phyloP scores from a whole-genome alignment of 1,139 yeast species.

The Entelexis sorbosivorans region DNA sequence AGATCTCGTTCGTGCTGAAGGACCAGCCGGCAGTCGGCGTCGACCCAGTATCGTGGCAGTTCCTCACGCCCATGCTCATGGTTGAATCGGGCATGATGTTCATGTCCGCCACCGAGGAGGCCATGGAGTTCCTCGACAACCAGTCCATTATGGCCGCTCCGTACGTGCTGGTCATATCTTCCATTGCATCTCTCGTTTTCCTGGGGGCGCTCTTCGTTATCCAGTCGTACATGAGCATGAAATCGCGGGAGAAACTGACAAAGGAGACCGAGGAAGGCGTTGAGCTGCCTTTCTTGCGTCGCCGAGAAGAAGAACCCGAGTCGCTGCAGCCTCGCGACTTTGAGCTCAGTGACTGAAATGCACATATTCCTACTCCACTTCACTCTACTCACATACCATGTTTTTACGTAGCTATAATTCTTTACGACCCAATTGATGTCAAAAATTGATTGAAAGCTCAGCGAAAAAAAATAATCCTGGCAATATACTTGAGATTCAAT shows the following conservation, averaged over 20 bases:
- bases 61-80: constrained; percentile 69
- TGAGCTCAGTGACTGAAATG: constrained; percentile 16
- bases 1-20: constrained; percentile 57
- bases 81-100: constrained; percentile 69
- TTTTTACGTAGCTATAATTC: no score
- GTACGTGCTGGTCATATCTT: constrained; percentile 58
- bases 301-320: background rate
- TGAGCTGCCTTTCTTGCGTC: constrained; percentile 23
- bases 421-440: no score
- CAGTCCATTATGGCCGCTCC: constrained; percentile 78
- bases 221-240: constrained; percentile 45
- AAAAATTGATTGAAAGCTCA: no score
- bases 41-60: constrained; percentile 60
- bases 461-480: no score
- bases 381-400: background rate
- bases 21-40: constrained; percentile 38
- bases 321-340: constrained; percentile 12
- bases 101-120: constrained; percentile 91
- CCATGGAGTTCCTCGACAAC: constrained; percentile 55
- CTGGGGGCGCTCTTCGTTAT: constrained; percentile 53
- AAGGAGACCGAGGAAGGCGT: constrained; percentile 21
- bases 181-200: constrained; percentile 63
- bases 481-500: no score
- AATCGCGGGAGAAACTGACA: background rate
- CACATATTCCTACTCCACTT: background rate